A percentile compares a stretch with the other conserved stretches of the same genome.
Conservation (phyloP, 2,329 filamentous ascomycete genomes). For the Claviceps sp. region DNA sequence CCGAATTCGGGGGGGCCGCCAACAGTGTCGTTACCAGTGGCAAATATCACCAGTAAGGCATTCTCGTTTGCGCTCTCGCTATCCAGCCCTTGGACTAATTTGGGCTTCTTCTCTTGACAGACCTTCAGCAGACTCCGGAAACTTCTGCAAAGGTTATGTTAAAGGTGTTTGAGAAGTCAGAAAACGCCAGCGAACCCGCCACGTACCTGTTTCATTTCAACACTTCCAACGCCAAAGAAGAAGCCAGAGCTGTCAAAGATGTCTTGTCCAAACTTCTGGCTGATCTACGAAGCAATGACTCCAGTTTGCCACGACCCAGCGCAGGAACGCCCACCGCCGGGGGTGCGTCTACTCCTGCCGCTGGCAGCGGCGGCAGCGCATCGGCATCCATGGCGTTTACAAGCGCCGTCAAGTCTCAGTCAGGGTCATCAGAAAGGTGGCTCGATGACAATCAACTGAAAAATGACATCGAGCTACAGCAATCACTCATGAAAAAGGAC, state of each 20-base stretch:
- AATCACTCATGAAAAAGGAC: conserved; percentile 76
- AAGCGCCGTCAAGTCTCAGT: conserved; percentile 46
- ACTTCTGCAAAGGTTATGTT: conserved; percentile 83
- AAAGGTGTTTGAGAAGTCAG: conserved; percentile 69
- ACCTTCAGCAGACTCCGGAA: conserved; percentile 89
- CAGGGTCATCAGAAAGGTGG: conserved; percentile 43
- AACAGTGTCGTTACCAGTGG: conserved; percentile 54
- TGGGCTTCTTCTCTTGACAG: conserved; percentile 26
- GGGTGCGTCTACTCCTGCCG: conserved; percentile 16
- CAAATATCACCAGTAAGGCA: conserved; percentile 63
- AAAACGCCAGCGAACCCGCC: conserved; percentile 44
- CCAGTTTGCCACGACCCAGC: conserved; percentile 34
- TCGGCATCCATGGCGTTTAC: conserved; percentile 69
- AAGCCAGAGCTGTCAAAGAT: conserved; percentile 78
- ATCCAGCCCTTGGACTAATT: not conserved
- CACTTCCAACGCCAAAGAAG: conserved; percentile 60
- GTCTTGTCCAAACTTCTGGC: conserved; percentile 67
- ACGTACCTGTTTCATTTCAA: conserved; percentile 86
- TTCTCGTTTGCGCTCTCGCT: not conserved
- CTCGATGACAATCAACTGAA: conserved; percentile 73
- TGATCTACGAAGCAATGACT: conserved; percentile 45
- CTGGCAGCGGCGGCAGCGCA: conserved; percentile 24
- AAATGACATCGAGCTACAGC: conserved; percentile 68
- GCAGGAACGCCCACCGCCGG: conserved; percentile 14
- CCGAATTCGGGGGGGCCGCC: conserved; percentile 52